phyloP scores from a whole-genome alignment of 345 rosid species.

The Eucalyptus pumila region DNA sequence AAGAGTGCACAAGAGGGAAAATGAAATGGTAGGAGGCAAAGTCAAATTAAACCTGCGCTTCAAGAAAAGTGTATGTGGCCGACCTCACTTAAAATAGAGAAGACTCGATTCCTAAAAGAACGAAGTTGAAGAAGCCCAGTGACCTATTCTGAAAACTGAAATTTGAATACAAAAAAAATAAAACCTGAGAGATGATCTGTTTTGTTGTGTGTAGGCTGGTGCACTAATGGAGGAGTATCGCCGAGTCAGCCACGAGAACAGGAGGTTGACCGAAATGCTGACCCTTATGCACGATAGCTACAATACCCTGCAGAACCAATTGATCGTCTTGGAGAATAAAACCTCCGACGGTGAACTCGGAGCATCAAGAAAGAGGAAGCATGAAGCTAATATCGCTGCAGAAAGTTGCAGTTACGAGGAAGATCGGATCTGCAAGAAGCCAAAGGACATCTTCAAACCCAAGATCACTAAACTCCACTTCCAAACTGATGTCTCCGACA shows the following conservation, averaged over 20 bases:
- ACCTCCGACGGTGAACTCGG: not conserved
- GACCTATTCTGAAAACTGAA: not conserved
- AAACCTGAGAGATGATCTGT: not conserved
- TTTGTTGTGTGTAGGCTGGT: not conserved
- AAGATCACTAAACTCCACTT: constrained; percentile 20
- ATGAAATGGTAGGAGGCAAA: not conserved
- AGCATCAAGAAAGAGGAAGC: constrained; percentile 1
- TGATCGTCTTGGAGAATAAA: constrained; percentile 1
- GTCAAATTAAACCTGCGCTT: not conserved
- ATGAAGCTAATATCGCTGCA: not conserved
- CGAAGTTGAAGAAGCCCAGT: not conserved
- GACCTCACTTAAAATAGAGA: not conserved
- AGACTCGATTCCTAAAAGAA: not conserved
- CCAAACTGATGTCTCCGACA: constrained; percentile 29
- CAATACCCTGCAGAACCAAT: constrained; percentile 2
- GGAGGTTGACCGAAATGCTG: constrained; percentile 10
- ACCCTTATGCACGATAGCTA: constrained; percentile 2
- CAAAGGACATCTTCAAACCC: constrained; percentile 23
- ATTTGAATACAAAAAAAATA: not conserved
- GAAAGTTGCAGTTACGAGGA: constrained; percentile 4
- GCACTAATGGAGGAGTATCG: constrained; percentile 8
- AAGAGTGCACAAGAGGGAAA: not conserved
- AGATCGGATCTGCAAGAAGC: constrained; percentile 24
- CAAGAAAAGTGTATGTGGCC: not conserved
- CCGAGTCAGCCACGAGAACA: constrained; percentile 13